A percentile compares a stretch with the other conserved stretches of the same genome.
phyloP scores from a whole-genome alignment of 2,329 filamentous ascomycete species.

The Cordyceps cicadae region DNA sequence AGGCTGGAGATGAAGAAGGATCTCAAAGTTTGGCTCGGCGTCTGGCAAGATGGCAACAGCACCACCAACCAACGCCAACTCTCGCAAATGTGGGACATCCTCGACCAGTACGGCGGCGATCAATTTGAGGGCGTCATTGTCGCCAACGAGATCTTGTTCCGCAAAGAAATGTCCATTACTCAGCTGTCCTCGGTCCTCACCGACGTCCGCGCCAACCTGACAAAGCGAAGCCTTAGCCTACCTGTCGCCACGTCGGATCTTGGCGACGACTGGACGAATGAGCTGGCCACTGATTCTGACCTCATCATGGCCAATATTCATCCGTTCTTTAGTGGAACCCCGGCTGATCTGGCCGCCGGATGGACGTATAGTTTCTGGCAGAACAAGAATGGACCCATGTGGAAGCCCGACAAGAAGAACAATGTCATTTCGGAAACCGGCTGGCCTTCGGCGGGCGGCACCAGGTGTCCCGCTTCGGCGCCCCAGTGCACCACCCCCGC shows the following conservation, averaged over 20 bases:
- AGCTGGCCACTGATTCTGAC: constrained; percentile 64
- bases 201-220: constrained; percentile 65
- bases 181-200: constrained; percentile 56
- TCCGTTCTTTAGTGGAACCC: constrained; percentile 83
- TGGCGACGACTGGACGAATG: constrained; percentile 73
- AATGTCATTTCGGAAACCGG: constrained; percentile 87
- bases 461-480: constrained; percentile 54
- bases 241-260: constrained; percentile 83
- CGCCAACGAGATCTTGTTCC: constrained; percentile 72
- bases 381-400: constrained; percentile 56
- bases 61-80: constrained; percentile 82
- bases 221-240: constrained; percentile 55
- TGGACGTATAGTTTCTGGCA: constrained; percentile 87
- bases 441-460: constrained; percentile 81
- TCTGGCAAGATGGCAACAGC: constrained; percentile 78
- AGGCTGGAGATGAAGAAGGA: constrained; percentile 59
- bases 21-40: constrained; percentile 88
- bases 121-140: constrained; percentile 78
- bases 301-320: constrained; percentile 96
- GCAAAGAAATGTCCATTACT: constrained; percentile 61
- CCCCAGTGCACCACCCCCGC: constrained; percentile 55
- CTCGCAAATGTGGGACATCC: constrained; percentile 71
- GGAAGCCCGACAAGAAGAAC: constrained; percentile 51
- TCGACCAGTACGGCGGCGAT: constrained; percentile 57
- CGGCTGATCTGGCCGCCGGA: constrained; percentile 55